Evolutionary conservation across 257 asterid genomes (phyloP), one percentile per base, ranked within the genome.

Genomic region (Cruciata laevipes): DNA sequence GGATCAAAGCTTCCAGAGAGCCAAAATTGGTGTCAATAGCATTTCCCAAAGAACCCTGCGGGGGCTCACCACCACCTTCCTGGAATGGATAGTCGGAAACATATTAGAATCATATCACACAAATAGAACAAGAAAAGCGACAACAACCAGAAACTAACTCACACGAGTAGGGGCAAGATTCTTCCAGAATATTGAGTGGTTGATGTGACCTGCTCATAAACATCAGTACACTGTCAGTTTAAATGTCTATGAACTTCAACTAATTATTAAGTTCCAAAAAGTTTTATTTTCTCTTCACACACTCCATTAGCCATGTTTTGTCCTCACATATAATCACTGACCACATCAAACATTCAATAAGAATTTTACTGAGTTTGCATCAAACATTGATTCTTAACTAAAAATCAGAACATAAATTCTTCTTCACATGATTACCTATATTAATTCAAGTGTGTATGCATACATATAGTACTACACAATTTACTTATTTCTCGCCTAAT

Each of bases 181-280:
- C 79, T 87, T 83, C 98, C 98, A 91, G 86, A 91, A 91, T 69
- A 91, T 87, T 14, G 98, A 85, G 85, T 91, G 98, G 68, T 89
- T 91, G 67, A 91, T 71, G 70, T 91, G 98, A 77, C 96, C 98
- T 87, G 84, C 30, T 63, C 38, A 57, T 70, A 64, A 58, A 53
- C 58, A 52, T 24, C n/a, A 17, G 38, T 4, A 63, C 30, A 69
- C 68, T 65, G 70, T 75, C 52, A 75, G 32, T 11, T 18, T 16
- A 8, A 44, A 25, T 16, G 33, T 53, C 59, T 16, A 24, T 2
- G 20, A 27, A 35, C 0, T 9, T 47, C 21, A 14, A 58, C 56
- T 32, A 31, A 32, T 38, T 3, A 32, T 38, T 3, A 42, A 42
- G 51, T 51, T 17, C 7, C 20, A 13, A 17, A 27, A 17, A 52